Conservation (phyloP, 768 basidiomycete genomes). For the Kwoniella heveanensis region DNA sequence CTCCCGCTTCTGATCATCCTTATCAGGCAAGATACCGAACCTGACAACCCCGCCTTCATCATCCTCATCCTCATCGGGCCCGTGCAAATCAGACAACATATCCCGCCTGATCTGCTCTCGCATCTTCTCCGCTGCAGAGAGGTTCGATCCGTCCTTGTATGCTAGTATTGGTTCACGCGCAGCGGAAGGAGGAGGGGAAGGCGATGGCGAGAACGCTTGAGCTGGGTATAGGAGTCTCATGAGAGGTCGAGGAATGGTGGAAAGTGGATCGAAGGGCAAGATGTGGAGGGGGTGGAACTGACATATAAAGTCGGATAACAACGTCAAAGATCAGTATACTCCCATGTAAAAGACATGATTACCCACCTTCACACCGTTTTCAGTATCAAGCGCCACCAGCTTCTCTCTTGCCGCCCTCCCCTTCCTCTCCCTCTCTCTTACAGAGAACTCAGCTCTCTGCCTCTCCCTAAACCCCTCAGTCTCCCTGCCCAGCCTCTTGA, state of each 20-base stretch:
- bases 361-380: constrained; percentile 48
- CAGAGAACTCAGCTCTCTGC: constrained; percentile 36
- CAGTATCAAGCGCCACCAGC: constrained; percentile 42
- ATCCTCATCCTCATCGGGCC: constrained; percentile 23
- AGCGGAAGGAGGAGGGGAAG: constrained; percentile 18
- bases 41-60: constrained; percentile 25
- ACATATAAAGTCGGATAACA: too few relatives aligned
- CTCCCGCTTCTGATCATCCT: background rate
- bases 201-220: constrained; percentile 33
- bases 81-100: constrained; percentile 37
- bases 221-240: constrained; percentile 47
- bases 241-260: constrained; percentile 46
- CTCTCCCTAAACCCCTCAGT: constrained; percentile 47
- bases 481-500: constrained; percentile 34
- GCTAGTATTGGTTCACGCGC: constrained; percentile 10
- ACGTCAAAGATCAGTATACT: too few relatives aligned
- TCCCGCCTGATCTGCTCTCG: constrained; percentile 50
- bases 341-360: background rate
- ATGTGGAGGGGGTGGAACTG: constrained; percentile 56
- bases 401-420: constrained; percentile 46
- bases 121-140: constrained; percentile 48
- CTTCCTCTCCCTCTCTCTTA: constrained; percentile 44
- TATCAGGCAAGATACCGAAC: constrained; percentile 8
- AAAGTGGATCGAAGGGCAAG: constrained; percentile 40
- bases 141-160: constrained; percentile 24